These are phyloP conservation scores for Suhomyces wounanorum DNA, from an alignment of 1,139 yeast genomes.

Conservation along the genomic window DNA sequence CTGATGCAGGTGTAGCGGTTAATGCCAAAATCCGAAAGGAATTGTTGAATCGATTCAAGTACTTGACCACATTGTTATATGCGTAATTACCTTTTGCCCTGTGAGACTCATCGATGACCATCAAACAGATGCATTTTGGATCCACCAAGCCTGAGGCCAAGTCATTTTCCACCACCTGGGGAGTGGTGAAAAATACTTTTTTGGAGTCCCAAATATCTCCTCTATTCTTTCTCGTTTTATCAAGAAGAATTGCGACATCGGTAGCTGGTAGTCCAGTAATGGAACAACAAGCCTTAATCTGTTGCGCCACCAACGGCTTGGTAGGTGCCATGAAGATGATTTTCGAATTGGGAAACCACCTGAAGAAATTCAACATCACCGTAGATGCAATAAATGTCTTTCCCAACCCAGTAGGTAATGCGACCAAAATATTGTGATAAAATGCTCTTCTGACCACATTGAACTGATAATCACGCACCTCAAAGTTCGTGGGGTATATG, in stretches of 20 bases:
- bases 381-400: constrained; percentile 95
- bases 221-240: constrained; percentile 65
- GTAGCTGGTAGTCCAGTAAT: constrained; percentile 79
- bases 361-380: constrained; percentile 83
- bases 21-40: constrained; percentile 79
- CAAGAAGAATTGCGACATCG: constrained; percentile 80
- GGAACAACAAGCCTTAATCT: constrained; percentile 88
- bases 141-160: constrained; percentile 70
- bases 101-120: constrained; percentile 96
- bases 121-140: constrained; percentile 70
- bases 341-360: constrained; percentile 82
- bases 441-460: constrained; percentile 75
- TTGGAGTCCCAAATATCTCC: constrained; percentile 73
- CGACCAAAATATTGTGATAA: constrained; percentile 75
- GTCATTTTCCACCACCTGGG: constrained; percentile 95
- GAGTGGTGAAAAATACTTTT: constrained; percentile 89
- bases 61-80: constrained; percentile 77
- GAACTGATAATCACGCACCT: constrained; percentile 84
- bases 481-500: constrained; percentile 83
- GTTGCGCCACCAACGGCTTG: constrained; percentile 95
- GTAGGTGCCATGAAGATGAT: constrained; percentile 97
- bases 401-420: constrained; percentile 96
- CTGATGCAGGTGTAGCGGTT: constrained; percentile 95
- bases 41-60: constrained; percentile 60
- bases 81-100: constrained; percentile 89